Conservation (phyloP, 108 stramenopile genomes). For the Chaetoceros muelleri region DNA sequence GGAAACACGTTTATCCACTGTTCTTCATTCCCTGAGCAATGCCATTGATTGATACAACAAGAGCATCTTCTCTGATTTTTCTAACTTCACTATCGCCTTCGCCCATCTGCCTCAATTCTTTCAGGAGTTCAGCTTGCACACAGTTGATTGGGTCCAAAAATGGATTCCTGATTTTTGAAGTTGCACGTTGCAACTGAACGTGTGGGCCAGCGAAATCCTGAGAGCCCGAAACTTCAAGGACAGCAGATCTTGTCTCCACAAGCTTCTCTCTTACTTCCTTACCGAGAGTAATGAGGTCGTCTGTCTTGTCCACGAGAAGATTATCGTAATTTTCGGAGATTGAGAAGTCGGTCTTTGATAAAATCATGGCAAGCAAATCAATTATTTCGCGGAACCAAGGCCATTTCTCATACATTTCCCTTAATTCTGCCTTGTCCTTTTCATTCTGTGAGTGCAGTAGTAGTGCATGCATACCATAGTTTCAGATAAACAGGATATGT, state of each 20-base stretch:
- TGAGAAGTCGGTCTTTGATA: slow-evolving; percentile 88
- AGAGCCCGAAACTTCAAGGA: slow-evolving; percentile 74
- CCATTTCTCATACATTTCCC: slow-evolving; percentile 91
- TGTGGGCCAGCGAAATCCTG: slow-evolving; percentile 71
- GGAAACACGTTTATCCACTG: slow-evolving; percentile 91
- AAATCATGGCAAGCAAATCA: slow-evolving; percentile 90
- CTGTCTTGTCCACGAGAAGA: slow-evolving; percentile 56
- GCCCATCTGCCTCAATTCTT: slow-evolving; percentile 57
- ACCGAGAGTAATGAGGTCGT: slow-evolving; percentile 58
- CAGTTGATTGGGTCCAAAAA: slow-evolving; percentile 97
- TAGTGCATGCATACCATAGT: too few species aligned
- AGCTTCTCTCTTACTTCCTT: slow-evolving; percentile 71
- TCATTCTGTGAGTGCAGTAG: slow-evolving; percentile 30
- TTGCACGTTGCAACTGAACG: slow-evolving; percentile 74
- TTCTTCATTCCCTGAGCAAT: slow-evolving; percentile 96
- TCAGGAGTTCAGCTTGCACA: slow-evolving; percentile 89
- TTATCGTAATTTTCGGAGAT: slow-evolving; percentile 90
- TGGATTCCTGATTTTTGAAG: slow-evolving; percentile 79
- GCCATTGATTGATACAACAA: slow-evolving; percentile 88
- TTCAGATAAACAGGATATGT: neutral
- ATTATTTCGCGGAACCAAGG: slow-evolving; percentile 91
- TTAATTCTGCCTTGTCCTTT: slow-evolving; percentile 39
- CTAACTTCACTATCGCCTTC: slow-evolving; percentile 60
- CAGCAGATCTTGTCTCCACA: slow-evolving; percentile 68
- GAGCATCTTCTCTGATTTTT: slow-evolving; percentile 59